Evolutionary conservation across 768 basidiomycete species (phyloP).

Genomic region (Clathrus columnatus): DNA sequence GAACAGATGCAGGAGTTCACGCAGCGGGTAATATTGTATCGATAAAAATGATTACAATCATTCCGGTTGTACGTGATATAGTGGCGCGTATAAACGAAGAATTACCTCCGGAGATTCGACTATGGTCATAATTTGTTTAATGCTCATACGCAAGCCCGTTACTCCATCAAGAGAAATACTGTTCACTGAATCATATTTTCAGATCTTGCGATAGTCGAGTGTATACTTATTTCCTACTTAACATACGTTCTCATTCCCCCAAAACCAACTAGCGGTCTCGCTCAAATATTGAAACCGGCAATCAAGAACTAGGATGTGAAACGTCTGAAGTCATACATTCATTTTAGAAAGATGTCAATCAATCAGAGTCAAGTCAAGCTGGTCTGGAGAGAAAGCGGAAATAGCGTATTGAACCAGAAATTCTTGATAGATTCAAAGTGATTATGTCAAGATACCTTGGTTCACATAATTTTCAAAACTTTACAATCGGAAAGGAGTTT

Average conservation of each 20-base stretch:
- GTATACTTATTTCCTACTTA: conserved; percentile 97
- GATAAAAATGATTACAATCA: conserved; percentile 78
- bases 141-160: conserved; percentile 40
- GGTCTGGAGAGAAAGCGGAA: conserved; percentile 58
- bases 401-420: conserved; percentile 54
- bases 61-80: conserved; percentile 65
- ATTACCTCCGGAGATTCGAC: conserved; percentile 82
- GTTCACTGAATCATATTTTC: conserved; percentile 13
- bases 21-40: conserved; percentile 93
- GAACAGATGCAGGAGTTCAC: conserved; percentile 96
- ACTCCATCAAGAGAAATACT: conserved; percentile 15
- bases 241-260: conserved; percentile 90
- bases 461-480: conserved; percentile 97
- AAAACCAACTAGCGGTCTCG: conserved; percentile 60
- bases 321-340: conserved; percentile 27
- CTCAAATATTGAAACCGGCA: conserved; percentile 33
- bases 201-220: conserved; percentile 91
- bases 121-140: conserved; percentile 93
- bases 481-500: conserved; percentile 90
- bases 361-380: conserved; percentile 39
- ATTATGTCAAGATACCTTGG: conserved; percentile 64
- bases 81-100: conserved; percentile 71
- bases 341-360: conserved; percentile 75
- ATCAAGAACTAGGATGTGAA: conserved; percentile 12
- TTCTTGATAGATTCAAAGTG: conserved; percentile 47